phyloP scores from a whole-genome alignment of 208 protist species.

The Cochliopodium minus region DNA sequence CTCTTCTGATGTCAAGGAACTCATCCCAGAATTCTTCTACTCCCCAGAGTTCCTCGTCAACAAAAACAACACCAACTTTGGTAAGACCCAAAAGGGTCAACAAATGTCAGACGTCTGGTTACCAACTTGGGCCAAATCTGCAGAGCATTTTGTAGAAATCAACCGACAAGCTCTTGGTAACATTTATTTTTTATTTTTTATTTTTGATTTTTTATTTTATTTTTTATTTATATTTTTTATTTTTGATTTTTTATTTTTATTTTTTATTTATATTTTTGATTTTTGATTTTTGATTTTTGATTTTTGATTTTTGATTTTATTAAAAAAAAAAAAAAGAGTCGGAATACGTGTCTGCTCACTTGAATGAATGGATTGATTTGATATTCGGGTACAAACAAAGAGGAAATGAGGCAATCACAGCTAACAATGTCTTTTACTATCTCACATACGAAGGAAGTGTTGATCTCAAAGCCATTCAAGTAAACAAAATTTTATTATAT shows the following conservation, averaged over 20 bases:
- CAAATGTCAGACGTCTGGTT: constrained; percentile 37
- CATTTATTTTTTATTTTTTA: no score
- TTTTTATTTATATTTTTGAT: no score
- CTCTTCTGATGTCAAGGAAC: constrained; percentile 72
- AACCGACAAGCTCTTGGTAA: constrained; percentile 9
- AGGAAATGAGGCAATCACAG: constrained; percentile 71
- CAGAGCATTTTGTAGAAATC: constrained; percentile 1
- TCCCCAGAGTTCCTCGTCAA: constrained; percentile 72
- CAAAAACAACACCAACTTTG: constrained; percentile 45
- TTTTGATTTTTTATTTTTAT: no score
- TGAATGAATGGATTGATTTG: constrained; percentile 96
- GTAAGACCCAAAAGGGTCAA: constrained; percentile 26
- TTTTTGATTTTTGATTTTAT: no score
- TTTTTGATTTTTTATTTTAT: no score
- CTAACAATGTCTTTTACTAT: constrained; percentile 91
- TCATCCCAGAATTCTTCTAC: constrained; percentile 86
- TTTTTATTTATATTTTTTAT: no score
- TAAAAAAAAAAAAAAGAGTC: no score
- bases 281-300: no score
- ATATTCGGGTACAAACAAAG: constrained; percentile 94
- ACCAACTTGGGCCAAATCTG: constrained; percentile 35
- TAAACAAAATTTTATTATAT: no score
- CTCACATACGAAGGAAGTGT: constrained; percentile 72
- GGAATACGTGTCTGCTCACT: constrained; percentile 74
- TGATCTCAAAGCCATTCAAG: constrained; percentile 6